Conservation (phyloP, 306 rosid genomes). For the Lotus japonicus region DNA sequence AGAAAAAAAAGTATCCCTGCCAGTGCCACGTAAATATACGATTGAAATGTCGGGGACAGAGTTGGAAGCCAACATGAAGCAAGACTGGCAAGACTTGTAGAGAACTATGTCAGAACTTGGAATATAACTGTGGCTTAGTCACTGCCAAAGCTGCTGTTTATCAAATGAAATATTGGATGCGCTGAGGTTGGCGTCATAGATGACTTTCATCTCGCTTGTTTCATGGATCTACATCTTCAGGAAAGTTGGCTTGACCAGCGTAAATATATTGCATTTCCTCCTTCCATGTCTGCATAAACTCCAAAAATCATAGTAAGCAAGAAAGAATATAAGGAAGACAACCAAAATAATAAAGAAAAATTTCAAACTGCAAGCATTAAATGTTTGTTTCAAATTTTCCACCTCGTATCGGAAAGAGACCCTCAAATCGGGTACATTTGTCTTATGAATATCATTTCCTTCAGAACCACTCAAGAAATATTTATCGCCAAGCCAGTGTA, state of each 20-base stretch:
- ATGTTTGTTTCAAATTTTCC: constrained; percentile 13
- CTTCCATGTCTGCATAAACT: constrained; percentile 69
- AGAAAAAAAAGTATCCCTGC: too few relatives aligned
- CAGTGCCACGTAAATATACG: too few relatives aligned
- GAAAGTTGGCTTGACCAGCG: constrained; percentile 40
- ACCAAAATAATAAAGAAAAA: constrained; percentile 1
- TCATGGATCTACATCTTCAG: constrained; percentile 56
- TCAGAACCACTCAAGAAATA: constrained; percentile 62
- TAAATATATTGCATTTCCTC: constrained; percentile 69
- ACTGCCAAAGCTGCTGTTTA: not conserved
- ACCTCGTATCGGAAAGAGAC: constrained; percentile 56
- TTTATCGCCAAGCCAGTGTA: constrained; percentile 72
- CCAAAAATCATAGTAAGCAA: not conserved
- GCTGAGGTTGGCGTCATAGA: not conserved
- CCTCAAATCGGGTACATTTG: constrained; percentile 69
- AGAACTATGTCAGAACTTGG: not conserved
- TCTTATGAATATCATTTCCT: constrained; percentile 77
- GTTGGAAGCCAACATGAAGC: too few relatives aligned
- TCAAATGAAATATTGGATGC: not conserved
- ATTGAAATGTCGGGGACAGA: too few relatives aligned
- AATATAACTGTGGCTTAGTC: not conserved
- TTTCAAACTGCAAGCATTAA: not conserved
- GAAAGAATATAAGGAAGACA: not conserved
- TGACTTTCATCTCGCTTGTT: not conserved
- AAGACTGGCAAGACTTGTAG: too few relatives aligned